Conservation (phyloP, 2,329 filamentous ascomycete genomes). For the Niveomyces coronatus region DNA sequence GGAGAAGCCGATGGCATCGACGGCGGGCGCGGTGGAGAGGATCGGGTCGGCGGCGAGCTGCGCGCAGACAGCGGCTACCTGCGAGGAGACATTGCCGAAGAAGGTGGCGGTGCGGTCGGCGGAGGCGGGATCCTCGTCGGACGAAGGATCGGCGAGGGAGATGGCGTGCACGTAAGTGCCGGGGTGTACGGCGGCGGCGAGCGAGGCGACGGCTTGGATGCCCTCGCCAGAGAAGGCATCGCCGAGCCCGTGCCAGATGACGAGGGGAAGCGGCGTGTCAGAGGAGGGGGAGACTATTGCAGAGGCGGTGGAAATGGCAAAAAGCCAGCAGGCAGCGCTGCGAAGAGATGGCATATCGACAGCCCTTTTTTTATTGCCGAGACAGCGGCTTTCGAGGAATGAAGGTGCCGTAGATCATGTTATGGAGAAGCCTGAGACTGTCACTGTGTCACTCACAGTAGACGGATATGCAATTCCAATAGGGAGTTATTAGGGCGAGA, state of each 20-base stretch:
- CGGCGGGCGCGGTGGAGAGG: constrained; percentile 67
- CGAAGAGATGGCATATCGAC: too few relatives aligned
- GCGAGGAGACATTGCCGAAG: constrained; percentile 76
- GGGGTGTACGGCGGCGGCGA: constrained; percentile 64
- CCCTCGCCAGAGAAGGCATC: constrained; percentile 71
- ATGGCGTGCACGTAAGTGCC: constrained; percentile 79
- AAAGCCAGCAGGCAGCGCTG: too few relatives aligned
- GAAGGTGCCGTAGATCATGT: too few relatives aligned
- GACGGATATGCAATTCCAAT: too few relatives aligned
- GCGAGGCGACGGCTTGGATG: constrained; percentile 56
- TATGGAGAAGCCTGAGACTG: too few relatives aligned
- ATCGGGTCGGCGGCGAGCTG: constrained; percentile 67
- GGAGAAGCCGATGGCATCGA: constrained; percentile 90
- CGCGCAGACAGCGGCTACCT: constrained; percentile 68
- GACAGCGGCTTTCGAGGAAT: too few relatives aligned
- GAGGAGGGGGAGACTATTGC: constrained; percentile 26
- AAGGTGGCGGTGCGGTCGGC: constrained; percentile 77
- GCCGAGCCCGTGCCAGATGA: constrained; percentile 85
- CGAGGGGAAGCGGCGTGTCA: constrained; percentile 69
- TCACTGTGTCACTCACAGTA: too few relatives aligned
- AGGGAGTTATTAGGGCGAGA: too few relatives aligned
- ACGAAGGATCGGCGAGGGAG: constrained; percentile 57
- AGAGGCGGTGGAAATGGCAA: neutral
- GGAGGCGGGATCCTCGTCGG: constrained; percentile 48
- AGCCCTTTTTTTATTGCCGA: too few relatives aligned